These are phyloP conservation scores for Anacardium occidentale DNA, from an alignment of 345 rosid genomes.

Conservation along the genomic window DNA sequence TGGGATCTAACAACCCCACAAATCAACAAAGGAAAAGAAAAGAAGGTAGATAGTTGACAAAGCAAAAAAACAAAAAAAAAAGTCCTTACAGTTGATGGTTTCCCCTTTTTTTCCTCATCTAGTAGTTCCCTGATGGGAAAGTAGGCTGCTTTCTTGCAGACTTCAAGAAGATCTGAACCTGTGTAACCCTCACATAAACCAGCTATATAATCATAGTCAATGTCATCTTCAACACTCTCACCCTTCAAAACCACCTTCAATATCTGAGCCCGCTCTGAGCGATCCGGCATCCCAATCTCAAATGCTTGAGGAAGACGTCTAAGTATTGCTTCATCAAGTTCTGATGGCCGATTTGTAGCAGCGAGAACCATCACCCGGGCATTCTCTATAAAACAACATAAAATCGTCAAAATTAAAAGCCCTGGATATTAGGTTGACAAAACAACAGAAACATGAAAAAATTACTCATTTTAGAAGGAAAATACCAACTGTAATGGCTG, in stretches of 20 bases:
- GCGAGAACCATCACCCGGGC: slow-evolving; percentile 98
- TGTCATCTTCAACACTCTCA: slow-evolving; percentile 59
- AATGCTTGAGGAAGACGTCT: slow-evolving; percentile 96
- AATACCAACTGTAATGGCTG: not conserved
- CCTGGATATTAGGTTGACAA: not conserved
- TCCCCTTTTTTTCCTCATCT: slow-evolving; percentile 85
- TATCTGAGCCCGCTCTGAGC: slow-evolving; percentile 67
- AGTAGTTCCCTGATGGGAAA: slow-evolving; percentile 78
- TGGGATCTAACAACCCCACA: slow-evolving; percentile 13
- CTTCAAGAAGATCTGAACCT: slow-evolving; percentile 93
- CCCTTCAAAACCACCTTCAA: slow-evolving; percentile 82
- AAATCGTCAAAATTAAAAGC: slow-evolving; percentile 11
- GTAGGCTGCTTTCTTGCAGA: slow-evolving; percentile 97
- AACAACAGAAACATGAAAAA: not conserved
- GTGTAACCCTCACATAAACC: slow-evolving; percentile 77
- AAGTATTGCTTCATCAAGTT: slow-evolving; percentile 94
- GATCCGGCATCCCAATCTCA: slow-evolving; percentile 92
- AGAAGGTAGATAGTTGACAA: not conserved
- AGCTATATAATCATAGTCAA: slow-evolving; percentile 70
- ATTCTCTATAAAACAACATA: slow-evolving; percentile 49
- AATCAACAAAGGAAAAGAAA: not conserved
- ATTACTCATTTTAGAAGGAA: not conserved
- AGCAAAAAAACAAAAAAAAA: not conserved
- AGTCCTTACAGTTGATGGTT: slow-evolving; percentile 49
- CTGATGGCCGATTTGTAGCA: slow-evolving; percentile 97